A percentile compares a stretch with the other conserved stretches of the same genome.
phyloP scores from a whole-genome alignment of 2,329 filamentous ascomycete species.

The Fusarium sp. region DNA sequence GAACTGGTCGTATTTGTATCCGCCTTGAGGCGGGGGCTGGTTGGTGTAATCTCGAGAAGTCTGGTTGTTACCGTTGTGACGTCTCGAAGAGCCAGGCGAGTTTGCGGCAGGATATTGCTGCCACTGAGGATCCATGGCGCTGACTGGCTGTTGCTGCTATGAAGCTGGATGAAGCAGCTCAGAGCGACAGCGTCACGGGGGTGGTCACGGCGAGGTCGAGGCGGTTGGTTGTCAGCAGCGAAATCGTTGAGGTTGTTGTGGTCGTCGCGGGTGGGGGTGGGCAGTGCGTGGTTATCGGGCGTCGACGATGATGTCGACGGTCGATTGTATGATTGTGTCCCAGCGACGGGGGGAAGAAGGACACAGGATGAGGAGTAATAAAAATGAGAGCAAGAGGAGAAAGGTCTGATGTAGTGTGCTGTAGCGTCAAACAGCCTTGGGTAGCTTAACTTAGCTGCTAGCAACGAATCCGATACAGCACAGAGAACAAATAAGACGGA shows the following conservation, averaged over 20 bases:
- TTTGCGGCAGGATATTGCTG: slow-evolving; percentile 71
- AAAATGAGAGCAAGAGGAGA: slow-evolving; percentile 38
- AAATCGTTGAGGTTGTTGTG: slow-evolving; percentile 31
- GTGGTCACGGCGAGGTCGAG: slow-evolving; percentile 19
- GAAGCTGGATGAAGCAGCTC: slow-evolving; percentile 38
- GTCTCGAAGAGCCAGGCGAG: slow-evolving; percentile 69
- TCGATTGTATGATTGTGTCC: slow-evolving; percentile 38
- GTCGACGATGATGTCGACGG: slow-evolving; percentile 36
- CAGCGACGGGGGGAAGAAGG: slow-evolving; percentile 12
- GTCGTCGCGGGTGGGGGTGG: slow-evolving; percentile 32
- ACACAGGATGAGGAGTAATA: slow-evolving; percentile 23
- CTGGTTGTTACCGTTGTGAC: slow-evolving; percentile 67
- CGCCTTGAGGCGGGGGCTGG: slow-evolving; percentile 58
- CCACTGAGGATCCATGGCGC: slow-evolving; percentile 69
- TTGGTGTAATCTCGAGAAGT: slow-evolving; percentile 62
- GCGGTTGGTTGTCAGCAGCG: slow-evolving; percentile 30
- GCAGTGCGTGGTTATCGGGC: slow-evolving; percentile 40
- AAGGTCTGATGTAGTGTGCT: slow-evolving; percentile 16
- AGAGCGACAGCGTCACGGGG: slow-evolving; percentile 37
- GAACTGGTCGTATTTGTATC: slow-evolving; percentile 77
- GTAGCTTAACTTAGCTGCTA: slow-evolving; percentile 28
- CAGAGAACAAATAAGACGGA: slow-evolving; percentile 15
- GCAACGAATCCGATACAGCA: slow-evolving; percentile 27
- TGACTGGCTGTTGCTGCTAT: slow-evolving; percentile 48
- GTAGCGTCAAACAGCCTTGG: slow-evolving; percentile 18